Conservation (phyloP, 371 early-diverging fungal genomes). For the Mucor sp. region DNA sequence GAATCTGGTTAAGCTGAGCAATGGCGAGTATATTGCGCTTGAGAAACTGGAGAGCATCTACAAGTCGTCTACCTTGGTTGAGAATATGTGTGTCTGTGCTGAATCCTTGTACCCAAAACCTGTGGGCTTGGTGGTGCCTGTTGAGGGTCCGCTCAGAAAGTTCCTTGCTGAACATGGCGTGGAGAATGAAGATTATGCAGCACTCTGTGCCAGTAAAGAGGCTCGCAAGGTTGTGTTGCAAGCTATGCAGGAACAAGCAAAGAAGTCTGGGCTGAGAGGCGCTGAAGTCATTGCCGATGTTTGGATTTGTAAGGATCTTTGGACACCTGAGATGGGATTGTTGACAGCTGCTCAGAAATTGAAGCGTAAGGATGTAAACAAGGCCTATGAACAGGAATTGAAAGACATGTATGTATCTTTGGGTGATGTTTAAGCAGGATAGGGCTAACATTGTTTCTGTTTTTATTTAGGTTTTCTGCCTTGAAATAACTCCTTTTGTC, state of each 20-base stretch:
- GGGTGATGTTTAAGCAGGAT: neutral
- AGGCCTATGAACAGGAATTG: constrained; percentile 59
- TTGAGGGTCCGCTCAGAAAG: constrained; percentile 48
- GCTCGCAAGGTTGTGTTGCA: constrained; percentile 23
- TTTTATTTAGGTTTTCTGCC: neutral
- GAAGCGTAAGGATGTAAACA: constrained; percentile 77
- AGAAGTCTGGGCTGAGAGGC: constrained; percentile 57
- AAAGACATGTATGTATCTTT: constrained; percentile 53
- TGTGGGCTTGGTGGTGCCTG: constrained; percentile 76
- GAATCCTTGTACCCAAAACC: constrained; percentile 68
- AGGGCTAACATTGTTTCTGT: neutral
- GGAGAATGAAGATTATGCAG: constrained; percentile 28
- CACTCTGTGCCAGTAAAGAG: constrained; percentile 25
- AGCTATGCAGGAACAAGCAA: constrained; percentile 34
- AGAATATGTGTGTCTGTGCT: constrained; percentile 87
- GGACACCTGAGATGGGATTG: constrained; percentile 85
- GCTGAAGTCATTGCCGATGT: constrained; percentile 77
- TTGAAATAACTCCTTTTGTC: neutral
- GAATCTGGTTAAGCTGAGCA: constrained; percentile 76
- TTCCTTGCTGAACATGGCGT: constrained; percentile 30
- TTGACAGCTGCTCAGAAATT: constrained; percentile 93
- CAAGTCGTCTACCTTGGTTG: constrained; percentile 73
- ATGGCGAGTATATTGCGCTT: constrained; percentile 98
- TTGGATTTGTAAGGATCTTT: constrained; percentile 74
- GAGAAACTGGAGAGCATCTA: constrained; percentile 97